phyloP scores from a whole-genome alignment of 169 alveolate species.

The Theileria orientalis region DNA sequence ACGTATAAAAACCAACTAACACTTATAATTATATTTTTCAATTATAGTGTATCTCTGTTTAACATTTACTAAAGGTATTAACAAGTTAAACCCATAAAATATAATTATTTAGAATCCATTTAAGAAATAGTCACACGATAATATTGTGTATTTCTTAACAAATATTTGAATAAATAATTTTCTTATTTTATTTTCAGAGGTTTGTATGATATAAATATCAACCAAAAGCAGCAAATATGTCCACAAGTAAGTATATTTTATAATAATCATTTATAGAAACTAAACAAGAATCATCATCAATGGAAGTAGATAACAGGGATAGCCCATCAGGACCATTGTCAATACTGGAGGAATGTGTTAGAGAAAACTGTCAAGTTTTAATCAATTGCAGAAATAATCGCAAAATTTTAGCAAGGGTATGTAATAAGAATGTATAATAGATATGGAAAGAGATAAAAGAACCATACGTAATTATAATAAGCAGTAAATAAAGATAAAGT shows the following conservation, averaged over 20 bases:
- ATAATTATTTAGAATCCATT: too few species aligned
- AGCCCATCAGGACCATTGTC: conserved; percentile 95
- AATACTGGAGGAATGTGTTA: conserved; percentile 91
- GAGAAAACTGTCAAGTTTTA: conserved; percentile 92
- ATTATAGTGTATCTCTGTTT: not conserved
- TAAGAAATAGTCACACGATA: too few species aligned
- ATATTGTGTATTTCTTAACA: too few species aligned
- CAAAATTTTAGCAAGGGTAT: conserved; percentile 94
- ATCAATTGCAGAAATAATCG: conserved; percentile 96
- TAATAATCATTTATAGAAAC: not conserved
- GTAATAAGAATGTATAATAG: conserved; percentile 9
- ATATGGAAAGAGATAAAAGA: too few species aligned
- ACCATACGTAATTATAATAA: not conserved
- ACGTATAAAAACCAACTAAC: not conserved
- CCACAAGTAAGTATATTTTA: conserved; percentile 33
- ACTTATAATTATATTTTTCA: not conserved
- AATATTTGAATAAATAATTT: too few species aligned
- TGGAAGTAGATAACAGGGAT: conserved; percentile 79
- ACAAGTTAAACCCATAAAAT: too few species aligned
- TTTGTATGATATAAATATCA: too few species aligned
- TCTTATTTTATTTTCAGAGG: too few species aligned
- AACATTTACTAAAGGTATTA: too few species aligned
- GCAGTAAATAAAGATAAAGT: not conserved
- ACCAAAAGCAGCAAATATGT: conserved; percentile 11
- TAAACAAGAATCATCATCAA: conserved; percentile 8